These are phyloP conservation scores for Thinopyrum elongatum DNA, from an alignment of 176 grass and related monocot genomes.

Conservation along the genomic window DNA sequence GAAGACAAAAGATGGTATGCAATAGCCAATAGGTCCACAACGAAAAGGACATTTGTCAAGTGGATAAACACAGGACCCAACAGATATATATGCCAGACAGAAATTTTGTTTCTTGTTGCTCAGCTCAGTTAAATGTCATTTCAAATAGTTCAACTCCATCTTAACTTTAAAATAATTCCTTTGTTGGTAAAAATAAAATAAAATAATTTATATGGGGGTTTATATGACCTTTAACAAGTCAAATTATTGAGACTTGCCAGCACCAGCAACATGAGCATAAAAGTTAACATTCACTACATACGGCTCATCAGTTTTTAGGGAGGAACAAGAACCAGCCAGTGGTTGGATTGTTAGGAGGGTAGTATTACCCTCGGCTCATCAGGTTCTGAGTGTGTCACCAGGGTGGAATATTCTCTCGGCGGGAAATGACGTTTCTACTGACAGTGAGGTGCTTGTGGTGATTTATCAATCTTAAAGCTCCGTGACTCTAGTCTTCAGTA, in stretches of 20 bases:
- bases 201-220: neutral
- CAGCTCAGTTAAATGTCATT: neutral
- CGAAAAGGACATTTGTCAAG: conserved; percentile 29
- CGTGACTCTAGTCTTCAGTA: too few relatives aligned
- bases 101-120: neutral
- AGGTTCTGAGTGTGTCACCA: too few relatives aligned
- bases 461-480: too few relatives aligned
- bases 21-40: neutral
- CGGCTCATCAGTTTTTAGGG: neutral
- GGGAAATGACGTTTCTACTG: too few relatives aligned
- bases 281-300: neutral
- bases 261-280: neutral
- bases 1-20: neutral
- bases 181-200: too few relatives aligned
- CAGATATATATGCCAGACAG: neutral
- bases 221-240: neutral
- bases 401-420: too few relatives aligned
- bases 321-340: neutral
- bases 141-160: neutral
- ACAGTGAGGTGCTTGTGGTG: too few relatives aligned
- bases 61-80: conserved; percentile 34
- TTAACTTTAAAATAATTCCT: neutral
- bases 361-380: too few relatives aligned
- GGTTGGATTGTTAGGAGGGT: too few relatives aligned
- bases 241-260: neutral